Conservation (phyloP, 1,284 basidiomycete genomes). For the Rhodotorula mucilaginosa region DNA sequence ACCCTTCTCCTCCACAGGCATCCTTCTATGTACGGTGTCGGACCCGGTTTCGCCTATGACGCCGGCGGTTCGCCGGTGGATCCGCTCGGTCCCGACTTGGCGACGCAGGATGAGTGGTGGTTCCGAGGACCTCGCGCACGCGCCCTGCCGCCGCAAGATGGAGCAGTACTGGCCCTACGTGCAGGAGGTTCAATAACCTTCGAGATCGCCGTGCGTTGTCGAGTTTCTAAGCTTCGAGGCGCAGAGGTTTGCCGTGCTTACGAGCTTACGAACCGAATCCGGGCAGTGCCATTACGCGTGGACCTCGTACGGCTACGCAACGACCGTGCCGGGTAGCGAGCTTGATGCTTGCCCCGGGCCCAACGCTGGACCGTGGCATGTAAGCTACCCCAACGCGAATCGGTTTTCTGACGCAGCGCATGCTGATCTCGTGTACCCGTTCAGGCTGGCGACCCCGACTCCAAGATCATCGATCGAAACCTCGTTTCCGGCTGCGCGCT, state of each 20-base stretch:
- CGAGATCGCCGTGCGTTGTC: constrained; percentile 20
- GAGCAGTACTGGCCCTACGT: constrained; percentile 23
- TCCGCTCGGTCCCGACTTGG: constrained; percentile 19
- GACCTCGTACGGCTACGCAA: constrained; percentile 29
- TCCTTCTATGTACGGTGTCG: constrained; percentile 29
- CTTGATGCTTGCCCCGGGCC: constrained; percentile 37
- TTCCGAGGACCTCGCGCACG: constrained; percentile 30
- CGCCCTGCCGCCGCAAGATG: constrained; percentile 12
- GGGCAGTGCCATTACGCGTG: background rate
- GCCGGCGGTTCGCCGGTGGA: constrained; percentile 19
- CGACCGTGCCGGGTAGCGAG: constrained; percentile 16
- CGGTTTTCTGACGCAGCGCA: background rate
- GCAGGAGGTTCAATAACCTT: constrained; percentile 31
- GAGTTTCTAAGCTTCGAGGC: background rate
- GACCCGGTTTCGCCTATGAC: constrained; percentile 7
- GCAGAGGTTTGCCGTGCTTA: too few species aligned
- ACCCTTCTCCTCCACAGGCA: background rate
- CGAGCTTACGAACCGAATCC: background rate
- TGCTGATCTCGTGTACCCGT: background rate
- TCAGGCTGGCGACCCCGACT: constrained; percentile 28
- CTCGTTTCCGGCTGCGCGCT: constrained; percentile 38
- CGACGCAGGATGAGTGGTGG: constrained; percentile 11
- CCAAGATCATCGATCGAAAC: constrained; percentile 15
- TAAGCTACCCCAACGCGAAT: background rate
- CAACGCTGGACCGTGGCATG: constrained; percentile 20